Percentiles rank a stretch among this genome's conserved stretches.
Conservation (phyloP, 768 basidiomycete genomes). For the Amanita molliuscula region DNA sequence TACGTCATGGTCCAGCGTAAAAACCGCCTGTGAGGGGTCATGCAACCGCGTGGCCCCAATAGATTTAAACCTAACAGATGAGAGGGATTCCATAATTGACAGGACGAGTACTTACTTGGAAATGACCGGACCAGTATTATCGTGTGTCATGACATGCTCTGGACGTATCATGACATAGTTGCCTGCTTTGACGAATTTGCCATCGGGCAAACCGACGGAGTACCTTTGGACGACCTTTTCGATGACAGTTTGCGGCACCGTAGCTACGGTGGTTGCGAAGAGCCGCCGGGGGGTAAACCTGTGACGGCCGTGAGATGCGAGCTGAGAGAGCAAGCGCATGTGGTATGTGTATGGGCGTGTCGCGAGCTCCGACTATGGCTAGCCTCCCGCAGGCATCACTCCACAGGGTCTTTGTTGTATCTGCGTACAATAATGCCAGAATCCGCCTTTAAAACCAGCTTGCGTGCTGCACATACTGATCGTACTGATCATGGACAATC, state of each 20-base stretch:
- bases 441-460: no score
- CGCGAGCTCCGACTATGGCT: no score
- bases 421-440: no score
- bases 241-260: constrained; percentile 75
- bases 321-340: neutral
- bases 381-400: no score
- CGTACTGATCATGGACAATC: neutral
- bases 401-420: no score
- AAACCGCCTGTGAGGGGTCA: constrained; percentile 79
- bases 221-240: constrained; percentile 98
- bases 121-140: constrained; percentile 97
- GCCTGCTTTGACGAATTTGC: constrained; percentile 78
- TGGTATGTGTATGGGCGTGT: neutral
- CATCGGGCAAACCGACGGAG: constrained; percentile 78
- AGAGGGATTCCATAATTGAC: constrained; percentile 1
- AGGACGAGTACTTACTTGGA: constrained; percentile 60
- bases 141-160: constrained; percentile 97
- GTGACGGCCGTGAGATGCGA: constrained; percentile 1
- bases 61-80: constrained; percentile 71
- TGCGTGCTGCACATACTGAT: neutral
- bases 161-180: constrained; percentile 99
- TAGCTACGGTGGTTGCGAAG: constrained; percentile 18
- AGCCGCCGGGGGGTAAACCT: constrained; percentile 7
- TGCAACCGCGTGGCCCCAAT: constrained; percentile 83
- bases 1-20: constrained; percentile 97